Percentiles rank a stretch among this genome's conserved stretches.
These are phyloP conservation scores for Pseudophaeomoniella oleicola DNA, from an alignment of 2,329 filamentous ascomycete genomes.

Conservation along the genomic window DNA sequence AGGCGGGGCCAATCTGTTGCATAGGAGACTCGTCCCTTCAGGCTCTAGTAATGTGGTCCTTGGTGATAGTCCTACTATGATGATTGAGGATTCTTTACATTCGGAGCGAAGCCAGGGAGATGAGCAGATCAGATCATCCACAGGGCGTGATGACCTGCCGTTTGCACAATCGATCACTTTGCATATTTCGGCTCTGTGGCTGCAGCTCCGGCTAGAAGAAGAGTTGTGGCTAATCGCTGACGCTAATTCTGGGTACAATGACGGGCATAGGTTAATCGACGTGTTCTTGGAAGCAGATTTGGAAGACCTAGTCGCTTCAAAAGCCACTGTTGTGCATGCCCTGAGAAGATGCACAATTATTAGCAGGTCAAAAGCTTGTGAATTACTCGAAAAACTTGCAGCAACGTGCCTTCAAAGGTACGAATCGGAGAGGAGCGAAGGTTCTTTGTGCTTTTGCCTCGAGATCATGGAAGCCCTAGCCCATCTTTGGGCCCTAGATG, in stretches of 20 bases:
- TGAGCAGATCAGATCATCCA: slow-evolving; percentile 13
- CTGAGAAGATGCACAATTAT: neutral
- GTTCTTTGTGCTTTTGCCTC: slow-evolving; percentile 52
- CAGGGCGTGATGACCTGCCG: slow-evolving; percentile 9
- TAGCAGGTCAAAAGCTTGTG: slow-evolving; percentile 20
- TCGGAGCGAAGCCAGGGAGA: slow-evolving; percentile 12
- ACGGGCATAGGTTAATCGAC: neutral
- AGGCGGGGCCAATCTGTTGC: slow-evolving; percentile 13
- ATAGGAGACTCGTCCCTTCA: no score
- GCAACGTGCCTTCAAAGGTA: slow-evolving; percentile 36
- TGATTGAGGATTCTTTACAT: slow-evolving; percentile 24
- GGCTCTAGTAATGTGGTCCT: slow-evolving; percentile 17
- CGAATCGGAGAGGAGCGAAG: slow-evolving; percentile 59
- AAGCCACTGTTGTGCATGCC: neutral
- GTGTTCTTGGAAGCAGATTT: neutral
- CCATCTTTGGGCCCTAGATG: slow-evolving; percentile 44
- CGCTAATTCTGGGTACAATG: neutral
- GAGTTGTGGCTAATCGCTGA: neutral
- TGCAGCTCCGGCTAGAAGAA: neutral
- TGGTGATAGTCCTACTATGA: slow-evolving; percentile 24
- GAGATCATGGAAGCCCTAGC: slow-evolving; percentile 52
- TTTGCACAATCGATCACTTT: neutral
- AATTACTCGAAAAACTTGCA: slow-evolving; percentile 32
- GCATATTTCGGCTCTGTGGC: neutral
- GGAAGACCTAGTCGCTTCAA: neutral